Conservation (phyloP, 176 grass and related monocot genomes). For the Hordeum marinum region DNA sequence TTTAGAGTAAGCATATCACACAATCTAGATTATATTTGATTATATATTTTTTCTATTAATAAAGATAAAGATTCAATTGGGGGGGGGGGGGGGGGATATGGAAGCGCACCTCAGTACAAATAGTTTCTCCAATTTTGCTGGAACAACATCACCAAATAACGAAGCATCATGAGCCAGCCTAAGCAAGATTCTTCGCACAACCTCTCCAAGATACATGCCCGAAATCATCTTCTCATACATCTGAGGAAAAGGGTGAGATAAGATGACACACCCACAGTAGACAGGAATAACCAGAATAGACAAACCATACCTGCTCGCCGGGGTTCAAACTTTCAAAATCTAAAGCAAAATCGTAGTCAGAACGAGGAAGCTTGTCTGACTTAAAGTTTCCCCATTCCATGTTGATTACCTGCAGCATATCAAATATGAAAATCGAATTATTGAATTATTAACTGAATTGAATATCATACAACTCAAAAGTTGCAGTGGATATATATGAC, state of each 20-base stretch:
- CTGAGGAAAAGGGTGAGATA: conserved; percentile 28
- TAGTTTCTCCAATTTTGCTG: conserved; percentile 58
- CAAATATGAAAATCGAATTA: conserved; percentile 1
- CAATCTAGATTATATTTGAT: not conserved
- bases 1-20: not conserved
- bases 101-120: conserved; percentile 63
- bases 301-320: conserved; percentile 62
- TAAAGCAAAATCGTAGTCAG: conserved; percentile 61
- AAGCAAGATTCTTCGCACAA: conserved; percentile 76
- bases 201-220: conserved; percentile 97
- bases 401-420: conserved; percentile 72
- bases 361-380: conserved; percentile 63
- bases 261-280: not conserved
- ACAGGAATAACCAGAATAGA: conserved; percentile 9
- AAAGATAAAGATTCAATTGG: not conserved
- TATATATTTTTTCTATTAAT: not conserved
- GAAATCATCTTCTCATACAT: conserved; percentile 98
- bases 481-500: conserved; percentile 4
- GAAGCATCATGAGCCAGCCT: conserved; percentile 70
- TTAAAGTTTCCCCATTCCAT: conserved; percentile 96
- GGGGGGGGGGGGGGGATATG: conserved; percentile 4
- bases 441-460: not conserved
- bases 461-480: conserved; percentile 19
- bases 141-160: conserved; percentile 76
- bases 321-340: conserved; percentile 90